Evolutionary conservation across 139 green algal genomes (phyloP).

Genomic region (Nannochloris sp.): DNA sequence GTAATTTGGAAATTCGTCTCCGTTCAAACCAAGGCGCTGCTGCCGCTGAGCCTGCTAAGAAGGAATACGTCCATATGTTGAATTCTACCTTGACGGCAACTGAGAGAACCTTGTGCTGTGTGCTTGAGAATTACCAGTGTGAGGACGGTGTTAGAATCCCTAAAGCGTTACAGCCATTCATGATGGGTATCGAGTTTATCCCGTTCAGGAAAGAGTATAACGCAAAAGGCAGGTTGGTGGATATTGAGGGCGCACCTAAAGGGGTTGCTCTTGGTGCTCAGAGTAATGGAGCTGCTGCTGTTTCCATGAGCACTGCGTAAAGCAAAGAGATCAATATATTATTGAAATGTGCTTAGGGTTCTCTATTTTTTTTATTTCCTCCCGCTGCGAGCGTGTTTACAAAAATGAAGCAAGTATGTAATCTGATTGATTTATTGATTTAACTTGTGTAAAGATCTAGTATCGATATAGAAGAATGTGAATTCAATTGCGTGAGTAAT

Average conservation of each 20-base stretch:
- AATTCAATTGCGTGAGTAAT: no score
- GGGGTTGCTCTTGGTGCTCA: background rate
- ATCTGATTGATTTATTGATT: no score
- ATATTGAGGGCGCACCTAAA: conserved; percentile 4
- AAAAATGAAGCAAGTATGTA: no score
- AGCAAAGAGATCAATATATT: no score
- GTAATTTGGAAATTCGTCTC: conserved; percentile 76
- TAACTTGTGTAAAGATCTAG: no score
- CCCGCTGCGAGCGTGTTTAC: no score
- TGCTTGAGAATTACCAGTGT: conserved; percentile 93
- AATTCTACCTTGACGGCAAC: conserved; percentile 95
- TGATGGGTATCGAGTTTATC: conserved; percentile 91
- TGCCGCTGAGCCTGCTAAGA: conserved; percentile 61
- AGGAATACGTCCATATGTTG: conserved; percentile 95
- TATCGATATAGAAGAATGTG: no score
- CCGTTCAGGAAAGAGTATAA: conserved; percentile 67
- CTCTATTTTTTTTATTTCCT: no score
- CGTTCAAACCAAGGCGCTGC: conserved; percentile 48
- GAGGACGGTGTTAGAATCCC: conserved; percentile 38
- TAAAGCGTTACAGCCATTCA: conserved; percentile 76
- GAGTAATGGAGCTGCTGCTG: no score
- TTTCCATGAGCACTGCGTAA: no score
- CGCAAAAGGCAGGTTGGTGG: conserved; percentile 64
- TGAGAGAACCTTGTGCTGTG: conserved; percentile 94
- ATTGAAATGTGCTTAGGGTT: no score